phyloP scores from a whole-genome alignment of 768 basidiomycete species.

The Trametes coccinea region DNA sequence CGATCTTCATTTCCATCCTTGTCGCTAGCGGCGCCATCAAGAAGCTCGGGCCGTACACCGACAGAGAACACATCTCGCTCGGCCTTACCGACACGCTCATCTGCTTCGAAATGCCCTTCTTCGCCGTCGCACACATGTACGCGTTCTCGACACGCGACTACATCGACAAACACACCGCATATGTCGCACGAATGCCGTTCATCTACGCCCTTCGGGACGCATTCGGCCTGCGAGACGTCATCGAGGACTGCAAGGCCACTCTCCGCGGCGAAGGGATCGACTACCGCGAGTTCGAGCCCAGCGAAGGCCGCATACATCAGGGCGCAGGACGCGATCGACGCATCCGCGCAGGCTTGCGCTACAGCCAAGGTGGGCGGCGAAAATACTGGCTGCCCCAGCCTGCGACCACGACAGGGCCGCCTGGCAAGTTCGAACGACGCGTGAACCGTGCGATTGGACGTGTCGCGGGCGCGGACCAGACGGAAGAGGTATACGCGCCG shows the following conservation, averaged over 20 bases:
- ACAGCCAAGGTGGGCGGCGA: conserved; percentile 82
- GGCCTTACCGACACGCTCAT: conserved; percentile 90
- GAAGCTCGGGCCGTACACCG: conserved; percentile 83
- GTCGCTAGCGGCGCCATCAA: conserved; percentile 79
- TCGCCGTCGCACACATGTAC: conserved; percentile 92
- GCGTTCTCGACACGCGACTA: conserved; percentile 93
- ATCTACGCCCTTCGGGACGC: conserved; percentile 86
- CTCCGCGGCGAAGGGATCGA: conserved; percentile 88
- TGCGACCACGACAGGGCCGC: conserved; percentile 39
- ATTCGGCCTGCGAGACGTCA: conserved; percentile 82
- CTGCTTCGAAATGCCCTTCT: conserved; percentile 96
- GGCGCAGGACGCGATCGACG: conserved; percentile 83
- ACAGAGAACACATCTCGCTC: conserved; percentile 85
- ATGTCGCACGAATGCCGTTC: conserved; percentile 89
- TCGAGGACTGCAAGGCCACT: conserved; percentile 82
- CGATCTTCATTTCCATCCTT: conserved; percentile 81
- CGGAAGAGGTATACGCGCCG: conserved; percentile 71
- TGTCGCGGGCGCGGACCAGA: conserved; percentile 44
- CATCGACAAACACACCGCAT: conserved; percentile 58
- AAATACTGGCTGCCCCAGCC: conserved; percentile 96
- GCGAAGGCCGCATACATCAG: conserved; percentile 89
- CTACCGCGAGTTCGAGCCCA: conserved; percentile 95
- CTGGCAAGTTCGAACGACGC: conserved; percentile 42
- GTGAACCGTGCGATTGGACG: conserved; percentile 44
- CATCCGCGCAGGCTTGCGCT: conserved; percentile 89